Conservation (phyloP, 257 asterid species). For the Orobanche coerulescens region DNA sequence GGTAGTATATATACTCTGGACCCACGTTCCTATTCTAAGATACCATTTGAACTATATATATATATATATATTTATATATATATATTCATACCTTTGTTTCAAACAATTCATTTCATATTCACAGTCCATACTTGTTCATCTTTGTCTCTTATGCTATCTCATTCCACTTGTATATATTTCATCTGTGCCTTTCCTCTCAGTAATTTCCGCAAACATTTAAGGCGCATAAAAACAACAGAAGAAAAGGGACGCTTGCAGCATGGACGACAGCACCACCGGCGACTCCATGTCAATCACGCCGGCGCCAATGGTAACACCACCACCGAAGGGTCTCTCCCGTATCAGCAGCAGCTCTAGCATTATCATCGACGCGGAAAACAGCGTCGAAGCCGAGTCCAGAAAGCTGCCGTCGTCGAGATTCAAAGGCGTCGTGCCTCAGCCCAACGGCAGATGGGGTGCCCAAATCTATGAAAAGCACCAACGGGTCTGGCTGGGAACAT, state of each 20-base stretch:
- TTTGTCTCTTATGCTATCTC: background rate
- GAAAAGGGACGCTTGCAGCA: slow-evolving; percentile 8
- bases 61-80: no score
- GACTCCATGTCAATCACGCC: slow-evolving; percentile 41
- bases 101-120: slow-evolving; percentile 22
- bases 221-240: background rate
- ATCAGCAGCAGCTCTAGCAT: slow-evolving; percentile 60
- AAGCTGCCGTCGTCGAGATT: slow-evolving; percentile 78
- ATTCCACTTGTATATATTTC: no score
- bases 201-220: background rate
- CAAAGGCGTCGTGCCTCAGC: slow-evolving; percentile 97
- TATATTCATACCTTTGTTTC: background rate
- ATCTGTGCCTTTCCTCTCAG: background rate
- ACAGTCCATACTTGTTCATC: background rate
- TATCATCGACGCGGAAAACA: slow-evolving; percentile 49
- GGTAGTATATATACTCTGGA: no score
- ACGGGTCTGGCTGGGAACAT: slow-evolving; percentile 83
- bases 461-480: slow-evolving; percentile 88
- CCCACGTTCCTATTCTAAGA: no score
- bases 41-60: no score
- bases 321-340: slow-evolving; percentile 37
- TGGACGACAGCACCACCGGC: slow-evolving; percentile 55
- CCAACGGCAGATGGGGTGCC: slow-evolving; percentile 95
- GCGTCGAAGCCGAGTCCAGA: slow-evolving; percentile 66
- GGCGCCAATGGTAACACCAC: background rate